phyloP scores from a whole-genome alignment of 2,329 filamentous ascomycete species.

The Fusarium brachygibbosum region DNA sequence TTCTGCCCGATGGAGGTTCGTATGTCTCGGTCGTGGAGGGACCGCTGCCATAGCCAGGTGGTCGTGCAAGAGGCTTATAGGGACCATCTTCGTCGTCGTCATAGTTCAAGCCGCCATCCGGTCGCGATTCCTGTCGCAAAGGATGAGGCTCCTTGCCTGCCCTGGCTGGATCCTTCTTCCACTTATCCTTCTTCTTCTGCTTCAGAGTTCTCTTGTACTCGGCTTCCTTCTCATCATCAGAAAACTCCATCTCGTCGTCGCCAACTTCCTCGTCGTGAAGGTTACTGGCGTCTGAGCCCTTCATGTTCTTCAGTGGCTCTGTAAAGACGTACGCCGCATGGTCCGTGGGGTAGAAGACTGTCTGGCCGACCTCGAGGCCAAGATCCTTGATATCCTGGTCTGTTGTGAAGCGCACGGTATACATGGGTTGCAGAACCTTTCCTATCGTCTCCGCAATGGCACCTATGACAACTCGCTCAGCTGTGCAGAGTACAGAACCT shows the following conservation, averaged over 20 bases:
- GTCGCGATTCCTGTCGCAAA: conserved; percentile 56
- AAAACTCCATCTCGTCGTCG: conserved; percentile 92
- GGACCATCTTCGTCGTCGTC: conserved; percentile 77
- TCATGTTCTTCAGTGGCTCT: conserved; percentile 80
- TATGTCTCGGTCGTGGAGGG: conserved; percentile 59
- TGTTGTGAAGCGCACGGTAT: conserved; percentile 82
- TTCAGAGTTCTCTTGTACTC: conserved; percentile 81
- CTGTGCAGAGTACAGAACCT: conserved; percentile 85
- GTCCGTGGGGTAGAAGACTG: conserved; percentile 82
- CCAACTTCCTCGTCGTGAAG: conserved; percentile 91
- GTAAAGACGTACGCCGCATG: conserved; percentile 91
- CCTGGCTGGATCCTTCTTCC: conserved; percentile 59
- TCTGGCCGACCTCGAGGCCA: conserved; percentile 76
- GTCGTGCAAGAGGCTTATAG: conserved; percentile 79
- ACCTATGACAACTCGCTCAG: conserved; percentile 81
- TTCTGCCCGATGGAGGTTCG: conserved; percentile 52
- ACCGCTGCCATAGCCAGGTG: conserved; percentile 70
- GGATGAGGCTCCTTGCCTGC: conserved; percentile 57
- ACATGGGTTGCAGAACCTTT: conserved; percentile 86
- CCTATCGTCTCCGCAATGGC: conserved; percentile 89
- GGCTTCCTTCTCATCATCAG: conserved; percentile 94
- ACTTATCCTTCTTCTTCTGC: conserved; percentile 70
- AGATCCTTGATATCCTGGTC: conserved; percentile 75
- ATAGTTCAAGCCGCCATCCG: conserved; percentile 70
- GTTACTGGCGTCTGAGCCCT: conserved; percentile 95